Base-by-base conservation (phyloP, 2,329 filamentous ascomycete species). In the Sporothrix humicola region DNA sequence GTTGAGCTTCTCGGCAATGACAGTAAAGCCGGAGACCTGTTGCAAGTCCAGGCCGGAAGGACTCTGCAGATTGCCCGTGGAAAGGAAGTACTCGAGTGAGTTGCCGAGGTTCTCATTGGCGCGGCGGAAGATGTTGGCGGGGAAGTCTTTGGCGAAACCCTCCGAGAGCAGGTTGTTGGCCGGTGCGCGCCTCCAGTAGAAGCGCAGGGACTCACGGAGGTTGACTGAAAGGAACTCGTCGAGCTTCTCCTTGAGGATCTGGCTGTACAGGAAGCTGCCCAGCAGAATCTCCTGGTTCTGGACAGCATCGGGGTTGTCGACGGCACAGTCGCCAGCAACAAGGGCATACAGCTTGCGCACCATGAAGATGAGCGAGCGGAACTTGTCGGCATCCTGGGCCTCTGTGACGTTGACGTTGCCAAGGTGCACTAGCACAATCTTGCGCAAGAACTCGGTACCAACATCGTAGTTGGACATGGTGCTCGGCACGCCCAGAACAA, bases 1-100 rank as follows among this genome's bases (percentile, higher is more conserved):
- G 84, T 99, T 99, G 81, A 99, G 95, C 87, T 98, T 98, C 81
- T 99, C 96, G 2, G 96, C 96, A 70, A 98, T 95, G 69, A 99
- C 94, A 0, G 94, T 97, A 82, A 97, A 99, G 76, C 96, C 96
- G 13, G 95, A 96, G 0, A 92, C 91, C 82, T 99, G 96, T 80
- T 98, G 96, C 79, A 98, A 83, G 87, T 99, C 96, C 56, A 99
- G 87, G 76, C 96, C 96, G 44, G 93, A 97, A 15, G 93, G 91
- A 85, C 93, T 97, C 79, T 94, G 90, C 63, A 99, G 85, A 79
- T 99, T 99, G 77, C 96, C 96, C 0, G 96, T 99, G 0, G 95
- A 97, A 75, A 99, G 84, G 83, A 99, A 99, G 81, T 99, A 99
- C 80, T 98, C 94, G 76, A 99, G 85, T 1, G 91, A 90, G 78